Evolutionary conservation across 1,284 basidiomycete species (phyloP).

Genomic region (Schizophyllum commune): DNA sequence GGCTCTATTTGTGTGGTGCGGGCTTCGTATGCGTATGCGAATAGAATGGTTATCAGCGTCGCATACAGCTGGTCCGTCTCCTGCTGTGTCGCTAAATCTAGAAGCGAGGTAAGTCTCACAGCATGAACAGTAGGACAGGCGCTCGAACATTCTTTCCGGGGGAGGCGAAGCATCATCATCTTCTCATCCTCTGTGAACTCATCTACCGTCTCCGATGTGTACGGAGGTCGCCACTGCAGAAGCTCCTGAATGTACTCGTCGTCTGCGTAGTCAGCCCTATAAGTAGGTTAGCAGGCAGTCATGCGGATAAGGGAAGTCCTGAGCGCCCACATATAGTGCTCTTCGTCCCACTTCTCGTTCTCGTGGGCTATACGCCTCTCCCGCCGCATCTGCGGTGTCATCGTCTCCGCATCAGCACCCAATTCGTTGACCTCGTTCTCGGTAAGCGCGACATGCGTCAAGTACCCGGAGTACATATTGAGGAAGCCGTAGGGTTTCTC

Average conservation of each 20-base stretch:
- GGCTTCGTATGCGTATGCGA: constrained; percentile 69
- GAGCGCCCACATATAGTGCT: constrained; percentile 61
- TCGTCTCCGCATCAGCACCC: constrained; percentile 54
- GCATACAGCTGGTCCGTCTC: constrained; percentile 60
- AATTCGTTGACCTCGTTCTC: constrained; percentile 78
- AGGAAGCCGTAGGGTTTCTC: constrained; percentile 66
- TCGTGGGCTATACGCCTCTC: constrained; percentile 25
- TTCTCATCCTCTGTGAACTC: constrained; percentile 68
- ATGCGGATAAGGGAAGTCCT: too few relatives aligned
- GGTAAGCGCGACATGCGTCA: constrained; percentile 56
- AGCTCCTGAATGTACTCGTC: constrained; percentile 66
- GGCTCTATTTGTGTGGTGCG: constrained; percentile 69
- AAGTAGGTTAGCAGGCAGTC: constrained; percentile 1
- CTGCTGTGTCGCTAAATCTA: constrained; percentile 49
- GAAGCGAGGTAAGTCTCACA: constrained; percentile 4
- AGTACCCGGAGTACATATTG: constrained; percentile 63
- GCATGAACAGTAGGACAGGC: constrained; percentile 3
- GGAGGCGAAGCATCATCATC: constrained; percentile 55
- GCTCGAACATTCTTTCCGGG: constrained; percentile 67
- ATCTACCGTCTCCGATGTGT: constrained; percentile 22
- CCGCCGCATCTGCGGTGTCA: constrained; percentile 32
- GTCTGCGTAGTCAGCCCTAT: constrained; percentile 72
- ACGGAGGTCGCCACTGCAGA: constrained; percentile 53
- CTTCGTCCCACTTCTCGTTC: constrained; percentile 63
- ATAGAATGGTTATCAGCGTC: constrained; percentile 60